A percentile compares a stretch with the other conserved stretches of the same genome.
Evolutionary conservation across 768 basidiomycete genomes (phyloP).

Genomic region (Sporobolomyces pararoseus): DNA sequence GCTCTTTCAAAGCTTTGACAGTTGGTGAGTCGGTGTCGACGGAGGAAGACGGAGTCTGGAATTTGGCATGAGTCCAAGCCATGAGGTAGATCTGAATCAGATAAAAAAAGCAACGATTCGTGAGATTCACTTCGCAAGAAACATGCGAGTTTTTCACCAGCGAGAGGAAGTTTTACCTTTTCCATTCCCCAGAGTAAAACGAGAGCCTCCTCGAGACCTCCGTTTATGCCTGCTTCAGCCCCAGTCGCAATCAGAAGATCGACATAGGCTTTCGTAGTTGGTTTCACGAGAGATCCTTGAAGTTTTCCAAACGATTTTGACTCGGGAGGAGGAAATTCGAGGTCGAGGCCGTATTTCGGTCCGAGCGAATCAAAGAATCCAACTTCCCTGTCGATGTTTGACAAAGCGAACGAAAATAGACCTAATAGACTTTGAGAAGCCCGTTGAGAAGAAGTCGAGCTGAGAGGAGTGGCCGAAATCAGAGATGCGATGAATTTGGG

Average conservation of each 20-base stretch:
- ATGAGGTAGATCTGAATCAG: constrained; percentile 62
- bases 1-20: constrained; percentile 49
- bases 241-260: constrained; percentile 58
- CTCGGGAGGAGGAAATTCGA: constrained; percentile 15
- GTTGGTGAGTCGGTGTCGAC: constrained; percentile 49
- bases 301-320: constrained; percentile 41
- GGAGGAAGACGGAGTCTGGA: not conserved
- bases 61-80: constrained; percentile 57
- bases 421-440: constrained; percentile 8
- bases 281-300: constrained; percentile 57
- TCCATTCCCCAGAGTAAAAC: constrained; percentile 79
- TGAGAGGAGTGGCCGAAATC: constrained; percentile 60
- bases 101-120: too few species aligned
- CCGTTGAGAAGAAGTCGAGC: constrained; percentile 5
- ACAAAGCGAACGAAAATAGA: constrained; percentile 27
- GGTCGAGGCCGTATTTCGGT: constrained; percentile 53
- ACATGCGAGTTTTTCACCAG: too few species aligned
- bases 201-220: constrained; percentile 61
- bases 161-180: too few species aligned
- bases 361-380: constrained; percentile 62
- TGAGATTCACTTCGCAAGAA: too few species aligned
- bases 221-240: constrained; percentile 54
- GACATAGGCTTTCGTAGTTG: constrained; percentile 65
- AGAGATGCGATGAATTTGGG: constrained; percentile 65
- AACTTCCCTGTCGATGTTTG: constrained; percentile 60